Evolutionary conservation across 192 early-diverging fungal species (phyloP).

Genomic region (Podila minutissima): DNA sequence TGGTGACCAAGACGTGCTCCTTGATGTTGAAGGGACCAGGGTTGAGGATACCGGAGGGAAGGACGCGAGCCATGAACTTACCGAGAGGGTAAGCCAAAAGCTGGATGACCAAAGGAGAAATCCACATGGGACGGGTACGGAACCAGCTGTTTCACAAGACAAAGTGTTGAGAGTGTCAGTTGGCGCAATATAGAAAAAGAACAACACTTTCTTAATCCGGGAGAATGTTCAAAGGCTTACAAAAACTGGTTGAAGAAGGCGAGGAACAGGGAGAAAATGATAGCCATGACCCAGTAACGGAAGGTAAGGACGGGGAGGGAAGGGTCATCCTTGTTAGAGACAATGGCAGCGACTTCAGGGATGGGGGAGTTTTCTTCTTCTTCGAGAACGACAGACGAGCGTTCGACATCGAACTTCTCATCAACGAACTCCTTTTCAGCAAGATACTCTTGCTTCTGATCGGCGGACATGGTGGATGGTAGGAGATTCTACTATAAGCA

Average conservation of each 20-base stretch:
- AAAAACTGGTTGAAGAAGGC: conserved; percentile 45
- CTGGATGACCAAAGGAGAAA: conserved; percentile 58
- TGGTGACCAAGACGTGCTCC: conserved; percentile 70
- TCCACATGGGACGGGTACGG: conserved; percentile 53
- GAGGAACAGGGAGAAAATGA: conserved; percentile 32
- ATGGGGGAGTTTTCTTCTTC: conserved; percentile 52
- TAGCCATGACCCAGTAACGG: conserved; percentile 53
- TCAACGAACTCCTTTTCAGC: conserved; percentile 25
- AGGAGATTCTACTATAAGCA: not conserved
- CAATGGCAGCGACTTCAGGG: conserved; percentile 44
- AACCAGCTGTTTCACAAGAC: conserved; percentile 49
- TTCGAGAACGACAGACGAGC: conserved; percentile 22
- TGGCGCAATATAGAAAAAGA: not conserved
- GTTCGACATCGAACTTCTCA: conserved; percentile 33
- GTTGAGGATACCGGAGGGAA: conserved; percentile 58
- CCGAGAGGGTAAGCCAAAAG: conserved; percentile 63
- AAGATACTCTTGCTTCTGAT: conserved; percentile 28
- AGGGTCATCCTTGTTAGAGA: conserved; percentile 54
- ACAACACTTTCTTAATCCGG: not conserved
- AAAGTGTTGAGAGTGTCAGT: too few relatives aligned
- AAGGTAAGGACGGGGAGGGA: conserved; percentile 58
- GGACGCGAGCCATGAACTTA: conserved; percentile 50
- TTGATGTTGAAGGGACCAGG: conserved; percentile 75
- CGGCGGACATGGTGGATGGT: not conserved
- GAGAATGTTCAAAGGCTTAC: conserved; percentile 8